phyloP scores from a whole-genome alignment of 768 basidiomycete species.

The Gautieria morchelliformis region DNA sequence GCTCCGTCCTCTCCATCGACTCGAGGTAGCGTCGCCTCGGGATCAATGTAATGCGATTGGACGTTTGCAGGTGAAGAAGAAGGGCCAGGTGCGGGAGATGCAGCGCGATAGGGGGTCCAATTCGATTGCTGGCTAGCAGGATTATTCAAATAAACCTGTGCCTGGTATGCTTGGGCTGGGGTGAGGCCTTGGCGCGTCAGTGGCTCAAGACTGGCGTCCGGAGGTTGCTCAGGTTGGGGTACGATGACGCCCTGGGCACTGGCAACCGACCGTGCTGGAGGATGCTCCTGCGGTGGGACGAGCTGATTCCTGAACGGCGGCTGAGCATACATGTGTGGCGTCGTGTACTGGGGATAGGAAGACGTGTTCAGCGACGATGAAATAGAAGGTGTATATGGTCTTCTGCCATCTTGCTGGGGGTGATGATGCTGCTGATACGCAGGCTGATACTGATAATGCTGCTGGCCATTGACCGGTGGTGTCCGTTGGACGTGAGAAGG shows the following conservation, averaged over 20 bases:
- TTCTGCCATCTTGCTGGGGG: slow-evolving; percentile 33
- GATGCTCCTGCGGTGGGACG: slow-evolving; percentile 21
- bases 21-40: slow-evolving; percentile 24
- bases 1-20: slow-evolving; percentile 49
- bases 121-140: slow-evolving; percentile 21
- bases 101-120: slow-evolving; percentile 24
- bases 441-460: slow-evolving; percentile 20
- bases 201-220: slow-evolving; percentile 36
- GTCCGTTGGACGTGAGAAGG: slow-evolving; percentile 15
- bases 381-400: slow-evolving; percentile 34
- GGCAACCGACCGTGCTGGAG: slow-evolving; percentile 43
- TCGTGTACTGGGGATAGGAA: slow-evolving; percentile 15
- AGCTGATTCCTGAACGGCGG: slow-evolving; percentile 19
- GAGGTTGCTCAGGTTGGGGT: slow-evolving; percentile 40
- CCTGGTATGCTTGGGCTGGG: slow-evolving; percentile 74
- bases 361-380: slow-evolving; percentile 22
- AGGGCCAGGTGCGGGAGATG: slow-evolving; percentile 20
- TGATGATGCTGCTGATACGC: slow-evolving; percentile 20
- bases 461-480: slow-evolving; percentile 27
- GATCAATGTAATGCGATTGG: slow-evolving; percentile 16
- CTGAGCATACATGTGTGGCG: slow-evolving; percentile 14
- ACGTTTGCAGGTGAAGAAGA: slow-evolving; percentile 13
- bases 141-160: slow-evolving; percentile 52
- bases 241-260: slow-evolving; percentile 36
- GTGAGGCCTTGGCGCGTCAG: slow-evolving; percentile 47